Evolutionary conservation across 2,329 filamentous ascomycete genomes (phyloP), one percentile per base, ranked within the genome.

Genomic region (Paraphoma chrysanthemicola): DNA sequence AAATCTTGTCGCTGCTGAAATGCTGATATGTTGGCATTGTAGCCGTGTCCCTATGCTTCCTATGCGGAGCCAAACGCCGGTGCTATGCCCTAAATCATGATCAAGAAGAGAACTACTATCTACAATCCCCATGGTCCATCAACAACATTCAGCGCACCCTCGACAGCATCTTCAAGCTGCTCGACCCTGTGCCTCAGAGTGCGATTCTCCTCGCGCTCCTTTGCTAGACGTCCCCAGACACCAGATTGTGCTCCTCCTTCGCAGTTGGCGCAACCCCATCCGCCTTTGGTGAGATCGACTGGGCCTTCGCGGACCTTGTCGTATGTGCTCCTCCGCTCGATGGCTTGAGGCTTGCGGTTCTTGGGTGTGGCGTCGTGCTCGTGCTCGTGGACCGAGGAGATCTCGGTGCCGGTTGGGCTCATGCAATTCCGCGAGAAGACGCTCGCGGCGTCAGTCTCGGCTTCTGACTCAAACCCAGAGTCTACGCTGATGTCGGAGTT

Each of bases 401-500:
- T 57, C 41, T 74, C 62, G 43, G 69, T 72, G 53, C 70, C 61
- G 41, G 74, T 69, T 33, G 75, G 71, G 56, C 74, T 73, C 72
- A 74, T 59, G 71, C 80, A 55, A 50, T 70, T 66, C 67, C 79
- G 56, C 65, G 75, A 62, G 72, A 77, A 74, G 50, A 71, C 79
- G 18, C 75, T 77, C 5, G 77, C 73, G 9, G 78, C 76, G 23
- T 83, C 78, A 39, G 81, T 83, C 54, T 86, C 84, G 28, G 82
- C 78, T 23, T 86, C 85, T 3, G 83, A 86, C 60, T 87, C 85
- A 58, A 86, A 86, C 45, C 85, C 85, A 6, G 85, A 86, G 66
- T 87, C 85, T 49, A 82, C 67, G n/a, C 71, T 75, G 42, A 75
- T 63, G 33, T 72, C 69, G 1, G 73, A 75, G 46, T 72, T 72